Conservation (phyloP, 495 filamentous ascomycete species). For the Lophiotrema nucula region DNA sequence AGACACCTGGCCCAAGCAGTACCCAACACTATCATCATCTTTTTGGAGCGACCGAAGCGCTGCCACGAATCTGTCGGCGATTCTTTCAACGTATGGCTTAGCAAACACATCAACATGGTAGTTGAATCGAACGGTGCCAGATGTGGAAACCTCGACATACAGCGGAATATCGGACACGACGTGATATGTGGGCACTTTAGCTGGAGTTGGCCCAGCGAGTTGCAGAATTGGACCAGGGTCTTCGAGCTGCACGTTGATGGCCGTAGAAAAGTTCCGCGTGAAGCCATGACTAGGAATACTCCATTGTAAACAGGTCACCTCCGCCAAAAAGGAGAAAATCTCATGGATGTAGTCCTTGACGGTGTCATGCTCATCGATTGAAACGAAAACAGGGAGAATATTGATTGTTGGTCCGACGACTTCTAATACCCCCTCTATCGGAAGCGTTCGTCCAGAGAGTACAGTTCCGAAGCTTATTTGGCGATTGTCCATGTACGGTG, state of each 20-base stretch:
- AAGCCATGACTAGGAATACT: not conserved
- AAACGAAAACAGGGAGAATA: constrained; percentile 3
- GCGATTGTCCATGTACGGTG: not conserved
- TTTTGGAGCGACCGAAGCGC: not conserved
- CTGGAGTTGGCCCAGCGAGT: not conserved
- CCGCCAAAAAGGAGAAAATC: not conserved
- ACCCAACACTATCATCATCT: not conserved
- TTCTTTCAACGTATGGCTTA: not conserved
- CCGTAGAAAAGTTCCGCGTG: not conserved
- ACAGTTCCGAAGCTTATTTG: constrained; percentile 4
- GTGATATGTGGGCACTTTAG: not conserved
- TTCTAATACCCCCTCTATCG: not conserved
- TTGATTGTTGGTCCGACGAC: constrained; percentile 6
- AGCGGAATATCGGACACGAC: constrained; percentile 10
- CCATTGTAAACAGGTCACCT: constrained; percentile 7
- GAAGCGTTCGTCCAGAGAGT: not conserved
- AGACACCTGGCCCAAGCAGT: not conserved
- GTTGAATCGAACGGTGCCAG: not conserved
- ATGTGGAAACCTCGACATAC: not conserved
- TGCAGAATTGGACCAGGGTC: not conserved
- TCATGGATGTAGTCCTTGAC: not conserved
- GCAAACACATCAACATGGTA: constrained; percentile 4
- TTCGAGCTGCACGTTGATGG: constrained; percentile 8
- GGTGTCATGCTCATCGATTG: not conserved
- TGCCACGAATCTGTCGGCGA: not conserved